phyloP scores from a whole-genome alignment of 345 rosid species.

The Diplotaxis tenuifolia region DNA sequence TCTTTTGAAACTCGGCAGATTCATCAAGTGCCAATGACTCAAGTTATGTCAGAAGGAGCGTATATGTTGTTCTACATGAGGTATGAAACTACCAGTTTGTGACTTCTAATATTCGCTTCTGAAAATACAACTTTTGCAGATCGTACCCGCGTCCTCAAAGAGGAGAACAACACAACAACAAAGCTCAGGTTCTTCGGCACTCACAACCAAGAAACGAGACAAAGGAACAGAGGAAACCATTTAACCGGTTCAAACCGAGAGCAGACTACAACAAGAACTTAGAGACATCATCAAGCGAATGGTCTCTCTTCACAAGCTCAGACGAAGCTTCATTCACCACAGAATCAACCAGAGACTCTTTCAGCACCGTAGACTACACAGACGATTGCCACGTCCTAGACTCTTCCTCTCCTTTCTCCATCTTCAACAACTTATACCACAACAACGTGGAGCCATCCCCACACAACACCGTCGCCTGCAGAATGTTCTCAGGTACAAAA shows the following conservation, averaged over 20 bases:
- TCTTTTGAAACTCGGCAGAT: slow-evolving; percentile 46
- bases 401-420: slow-evolving; percentile 44
- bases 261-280: slow-evolving; percentile 31
- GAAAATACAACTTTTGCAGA: slow-evolving; percentile 34
- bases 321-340: slow-evolving; percentile 89
- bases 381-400: slow-evolving; percentile 57
- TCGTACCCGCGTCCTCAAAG: slow-evolving; percentile 66
- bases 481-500: slow-evolving; percentile 49
- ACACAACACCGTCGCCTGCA: slow-evolving; percentile 50
- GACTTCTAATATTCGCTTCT: neutral
- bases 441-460: slow-evolving; percentile 44
- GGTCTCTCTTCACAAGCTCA: slow-evolving; percentile 78
- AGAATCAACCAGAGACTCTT: slow-evolving; percentile 81
- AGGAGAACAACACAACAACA: slow-evolving; percentile 32
- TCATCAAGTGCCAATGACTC: slow-evolving; percentile 65
- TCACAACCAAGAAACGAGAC: slow-evolving; percentile 37
- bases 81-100: slow-evolving; percentile 32
- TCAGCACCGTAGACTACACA: slow-evolving; percentile 64
- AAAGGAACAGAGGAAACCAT: slow-evolving; percentile 44
- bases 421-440: slow-evolving; percentile 49
- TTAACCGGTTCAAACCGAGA: slow-evolving; percentile 32
- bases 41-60: slow-evolving; percentile 94
- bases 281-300: slow-evolving; percentile 70
- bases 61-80: slow-evolving; percentile 84
- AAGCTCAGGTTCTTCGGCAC: slow-evolving; percentile 41